Percentiles rank a stretch among this genome's conserved stretches.
Conservation (phyloP, 2,329 filamentous ascomycete species). For the Colletotrichum melonis region DNA sequence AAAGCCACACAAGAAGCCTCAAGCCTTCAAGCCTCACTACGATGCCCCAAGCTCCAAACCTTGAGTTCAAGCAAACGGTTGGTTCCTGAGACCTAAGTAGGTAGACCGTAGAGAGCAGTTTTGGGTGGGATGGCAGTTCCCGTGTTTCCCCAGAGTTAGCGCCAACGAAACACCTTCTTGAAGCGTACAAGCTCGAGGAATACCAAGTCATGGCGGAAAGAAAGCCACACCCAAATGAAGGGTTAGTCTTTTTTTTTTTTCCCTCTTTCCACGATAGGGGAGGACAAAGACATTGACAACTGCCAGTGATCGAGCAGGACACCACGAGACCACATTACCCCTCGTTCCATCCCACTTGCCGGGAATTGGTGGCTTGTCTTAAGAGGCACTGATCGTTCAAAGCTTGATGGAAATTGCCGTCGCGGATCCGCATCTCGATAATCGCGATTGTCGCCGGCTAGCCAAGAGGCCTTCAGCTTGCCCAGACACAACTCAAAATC, state of each 20-base stretch:
- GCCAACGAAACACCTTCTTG: constrained; percentile 3
- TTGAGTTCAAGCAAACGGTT: neutral
- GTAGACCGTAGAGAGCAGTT: too few species aligned
- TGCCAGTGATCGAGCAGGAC: neutral
- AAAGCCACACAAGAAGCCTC: neutral
- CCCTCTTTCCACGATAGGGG: neutral
- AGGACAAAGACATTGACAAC: neutral
- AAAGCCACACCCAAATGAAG: constrained; percentile 10
- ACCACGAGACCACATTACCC: neutral
- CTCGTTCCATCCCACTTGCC: neutral
- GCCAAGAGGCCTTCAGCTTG: neutral
- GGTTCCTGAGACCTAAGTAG: neutral
- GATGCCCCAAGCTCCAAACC: neutral
- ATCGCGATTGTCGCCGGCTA: neutral
- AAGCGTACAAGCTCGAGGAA: constrained; percentile 9
- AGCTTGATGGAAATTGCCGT: neutral
- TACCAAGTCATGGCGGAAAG: neutral
- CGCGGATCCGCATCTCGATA: neutral
- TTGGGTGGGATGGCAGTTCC: neutral
- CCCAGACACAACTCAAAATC: neutral
- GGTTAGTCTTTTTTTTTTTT: neutral
- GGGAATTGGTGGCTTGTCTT: neutral
- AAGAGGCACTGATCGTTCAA: neutral
- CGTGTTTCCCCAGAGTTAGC: neutral
- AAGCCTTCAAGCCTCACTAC: neutral